Conservation (phyloP, 2,329 filamentous ascomycete species). For the Neofusicoccum parvum region DNA sequence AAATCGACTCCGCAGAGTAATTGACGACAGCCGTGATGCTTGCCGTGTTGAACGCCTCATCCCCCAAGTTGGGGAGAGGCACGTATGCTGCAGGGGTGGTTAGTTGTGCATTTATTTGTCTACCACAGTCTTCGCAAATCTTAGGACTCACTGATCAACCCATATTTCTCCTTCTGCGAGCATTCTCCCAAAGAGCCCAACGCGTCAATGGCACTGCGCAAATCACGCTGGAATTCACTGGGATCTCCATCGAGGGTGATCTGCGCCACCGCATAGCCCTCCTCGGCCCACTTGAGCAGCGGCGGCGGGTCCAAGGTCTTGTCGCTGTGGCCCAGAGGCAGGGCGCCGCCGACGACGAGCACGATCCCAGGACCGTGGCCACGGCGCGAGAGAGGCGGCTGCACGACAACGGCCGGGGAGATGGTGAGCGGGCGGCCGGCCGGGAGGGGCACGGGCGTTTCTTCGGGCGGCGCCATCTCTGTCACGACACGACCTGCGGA, state of each 20-base stretch:
- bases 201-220: neutral
- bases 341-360: slow-evolving; percentile 44
- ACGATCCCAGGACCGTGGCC: slow-evolving; percentile 53
- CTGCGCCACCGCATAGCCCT: slow-evolving; percentile 66
- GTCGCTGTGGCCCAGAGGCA: slow-evolving; percentile 34
- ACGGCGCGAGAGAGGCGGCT: slow-evolving; percentile 53
- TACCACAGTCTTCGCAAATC: neutral
- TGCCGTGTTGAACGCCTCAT: neutral
- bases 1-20: neutral
- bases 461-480: neutral
- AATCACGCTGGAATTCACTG: neutral
- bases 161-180: neutral
- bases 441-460: slow-evolving; percentile 21
- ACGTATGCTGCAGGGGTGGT: neutral
- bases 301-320: slow-evolving; percentile 56
- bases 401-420: slow-evolving; percentile 37
- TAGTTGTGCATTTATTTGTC: neutral
- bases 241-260: slow-evolving; percentile 39
- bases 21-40: slow-evolving; percentile 7
- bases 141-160: neutral
- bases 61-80: neutral
- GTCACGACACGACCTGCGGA: neutral
- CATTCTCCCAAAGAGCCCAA: neutral
- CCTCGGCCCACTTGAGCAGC: slow-evolving; percentile 70
- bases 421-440: slow-evolving; percentile 28